Evolutionary conservation across 192 early-diverging fungal species (phyloP).

Genomic region (Chytriomyces sp.): DNA sequence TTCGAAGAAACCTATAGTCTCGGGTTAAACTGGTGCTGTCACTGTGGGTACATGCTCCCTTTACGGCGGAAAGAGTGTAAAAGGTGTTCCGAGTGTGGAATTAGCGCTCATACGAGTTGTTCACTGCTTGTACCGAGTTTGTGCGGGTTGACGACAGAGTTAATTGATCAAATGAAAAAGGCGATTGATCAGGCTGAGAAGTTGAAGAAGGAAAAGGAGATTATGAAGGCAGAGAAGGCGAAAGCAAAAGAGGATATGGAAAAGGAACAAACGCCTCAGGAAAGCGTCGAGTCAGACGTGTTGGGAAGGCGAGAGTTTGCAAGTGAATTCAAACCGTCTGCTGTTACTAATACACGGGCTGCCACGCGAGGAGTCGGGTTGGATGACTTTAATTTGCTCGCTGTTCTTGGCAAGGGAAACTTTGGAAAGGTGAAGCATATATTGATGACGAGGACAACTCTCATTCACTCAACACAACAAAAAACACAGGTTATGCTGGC

Average conservation of each 20-base stretch:
- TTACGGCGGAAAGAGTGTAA: constrained; percentile 74
- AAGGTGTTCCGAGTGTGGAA: constrained; percentile 74
- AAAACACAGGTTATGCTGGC: constrained; percentile 84
- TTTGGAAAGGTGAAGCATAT: constrained; percentile 83
- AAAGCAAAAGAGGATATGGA: constrained; percentile 41
- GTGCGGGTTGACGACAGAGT: constrained; percentile 86
- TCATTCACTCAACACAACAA: not conserved
- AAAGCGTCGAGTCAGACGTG: not conserved
- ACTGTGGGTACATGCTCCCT: constrained; percentile 96
- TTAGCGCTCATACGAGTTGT: constrained; percentile 84
- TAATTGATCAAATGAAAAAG: constrained; percentile 84
- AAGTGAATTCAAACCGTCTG: not conserved
- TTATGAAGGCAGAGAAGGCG: constrained; percentile 57
- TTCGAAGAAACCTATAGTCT: constrained; percentile 86
- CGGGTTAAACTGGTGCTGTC: constrained; percentile 93
- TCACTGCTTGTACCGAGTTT: constrained; percentile 86
- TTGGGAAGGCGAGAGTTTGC: not conserved
- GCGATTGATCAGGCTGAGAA: constrained; percentile 76
- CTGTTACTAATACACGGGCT: not conserved
- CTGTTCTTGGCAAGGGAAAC: constrained; percentile 97
- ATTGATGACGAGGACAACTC: not conserved
- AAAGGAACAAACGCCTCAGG: not conserved
- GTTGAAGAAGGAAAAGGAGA: constrained; percentile 58
- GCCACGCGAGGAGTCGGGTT: constrained; percentile 70
- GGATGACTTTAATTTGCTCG: constrained; percentile 93